phyloP scores from a whole-genome alignment of 805 yeast species.

The Hanseniaspora osmophila region DNA sequence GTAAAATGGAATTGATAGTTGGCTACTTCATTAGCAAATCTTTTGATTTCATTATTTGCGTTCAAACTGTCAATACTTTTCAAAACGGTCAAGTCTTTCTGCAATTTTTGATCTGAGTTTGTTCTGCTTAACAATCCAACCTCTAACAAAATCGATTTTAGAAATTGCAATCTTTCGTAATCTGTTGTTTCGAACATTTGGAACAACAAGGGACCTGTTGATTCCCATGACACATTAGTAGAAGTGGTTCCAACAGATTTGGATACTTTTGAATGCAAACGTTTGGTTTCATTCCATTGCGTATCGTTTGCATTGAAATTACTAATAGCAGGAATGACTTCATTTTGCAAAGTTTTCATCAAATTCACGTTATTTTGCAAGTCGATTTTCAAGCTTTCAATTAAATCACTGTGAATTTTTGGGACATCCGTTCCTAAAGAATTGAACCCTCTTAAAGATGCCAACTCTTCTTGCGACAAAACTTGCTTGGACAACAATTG shows the following conservation, averaged over 20 bases:
- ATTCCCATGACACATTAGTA: conserved; percentile 46
- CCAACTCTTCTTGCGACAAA: conserved; percentile 30
- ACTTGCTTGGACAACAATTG: conserved; percentile 27
- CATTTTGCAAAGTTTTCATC: conserved; percentile 33
- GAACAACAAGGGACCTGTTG: conserved; percentile 63
- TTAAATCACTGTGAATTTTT: conserved; percentile 27
- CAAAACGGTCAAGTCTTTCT: conserved; percentile 2
- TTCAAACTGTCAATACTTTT: conserved; percentile 26
- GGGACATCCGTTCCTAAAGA: conserved; percentile 26
- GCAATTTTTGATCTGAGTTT: conserved; percentile 2
- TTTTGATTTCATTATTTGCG: conserved; percentile 43
- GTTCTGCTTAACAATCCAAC: conserved; percentile 19
- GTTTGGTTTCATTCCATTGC: conserved; percentile 41
- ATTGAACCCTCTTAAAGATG: conserved; percentile 31
- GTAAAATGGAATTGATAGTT: conserved; percentile 12
- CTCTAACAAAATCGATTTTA: conserved; percentile 53
- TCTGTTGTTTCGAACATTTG: conserved; percentile 66
- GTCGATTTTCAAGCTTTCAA: conserved; percentile 31
- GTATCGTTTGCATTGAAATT: conserved; percentile 39
- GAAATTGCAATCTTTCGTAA: conserved; percentile 39
- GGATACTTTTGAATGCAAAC: conserved; percentile 28
- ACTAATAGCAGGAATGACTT: conserved; percentile 40
- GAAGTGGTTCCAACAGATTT: conserved; percentile 26
- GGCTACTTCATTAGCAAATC: conserved; percentile 35
- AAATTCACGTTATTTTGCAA: conserved; percentile 35